These are phyloP conservation scores for Rhazya stricta DNA, from an alignment of 257 asterid species.

Conservation along the genomic window DNA sequence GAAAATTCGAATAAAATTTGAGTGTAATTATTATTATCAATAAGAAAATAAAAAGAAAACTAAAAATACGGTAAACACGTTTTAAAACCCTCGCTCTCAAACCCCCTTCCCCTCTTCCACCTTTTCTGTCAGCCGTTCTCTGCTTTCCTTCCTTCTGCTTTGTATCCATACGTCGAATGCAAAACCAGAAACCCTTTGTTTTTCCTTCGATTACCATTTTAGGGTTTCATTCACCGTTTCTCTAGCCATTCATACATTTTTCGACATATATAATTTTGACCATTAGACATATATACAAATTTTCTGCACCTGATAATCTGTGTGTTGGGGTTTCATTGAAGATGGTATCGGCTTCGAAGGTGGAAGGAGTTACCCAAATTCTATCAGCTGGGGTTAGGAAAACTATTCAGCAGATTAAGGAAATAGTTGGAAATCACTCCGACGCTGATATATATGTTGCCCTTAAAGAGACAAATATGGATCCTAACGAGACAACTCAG, in stretches of 20 bases:
- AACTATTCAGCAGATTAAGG: constrained; percentile 77
- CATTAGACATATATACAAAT: constrained; percentile 1
- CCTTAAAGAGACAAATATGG: constrained; percentile 86
- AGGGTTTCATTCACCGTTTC: constrained; percentile 14
- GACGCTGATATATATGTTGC: constrained; percentile 82
- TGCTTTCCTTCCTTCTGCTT: constrained; percentile 2
- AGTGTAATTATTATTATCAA: neutral
- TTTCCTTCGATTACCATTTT: neutral
- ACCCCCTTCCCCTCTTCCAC: constrained; percentile 13
- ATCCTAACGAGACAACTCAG: constrained; percentile 92
- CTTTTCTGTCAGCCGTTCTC: constrained; percentile 42
- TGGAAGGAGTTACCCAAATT: constrained; percentile 63
- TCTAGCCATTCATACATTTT: constrained; percentile 1
- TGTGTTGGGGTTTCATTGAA: constrained; percentile 25
- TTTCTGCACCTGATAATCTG: constrained; percentile 8
- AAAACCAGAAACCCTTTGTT: constrained; percentile 15
- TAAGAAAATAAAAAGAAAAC: neutral
- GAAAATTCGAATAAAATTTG: neutral
- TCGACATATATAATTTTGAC: neutral
- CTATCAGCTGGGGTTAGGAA: constrained; percentile 71
- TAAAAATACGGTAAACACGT: neutral
- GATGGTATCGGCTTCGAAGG: constrained; percentile 63
- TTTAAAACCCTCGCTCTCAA: constrained; percentile 58
- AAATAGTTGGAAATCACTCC: constrained; percentile 75
- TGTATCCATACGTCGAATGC: neutral